Evolutionary conservation across 306 rosid genomes (phyloP).

Genomic region (Cucumis melo): DNA sequence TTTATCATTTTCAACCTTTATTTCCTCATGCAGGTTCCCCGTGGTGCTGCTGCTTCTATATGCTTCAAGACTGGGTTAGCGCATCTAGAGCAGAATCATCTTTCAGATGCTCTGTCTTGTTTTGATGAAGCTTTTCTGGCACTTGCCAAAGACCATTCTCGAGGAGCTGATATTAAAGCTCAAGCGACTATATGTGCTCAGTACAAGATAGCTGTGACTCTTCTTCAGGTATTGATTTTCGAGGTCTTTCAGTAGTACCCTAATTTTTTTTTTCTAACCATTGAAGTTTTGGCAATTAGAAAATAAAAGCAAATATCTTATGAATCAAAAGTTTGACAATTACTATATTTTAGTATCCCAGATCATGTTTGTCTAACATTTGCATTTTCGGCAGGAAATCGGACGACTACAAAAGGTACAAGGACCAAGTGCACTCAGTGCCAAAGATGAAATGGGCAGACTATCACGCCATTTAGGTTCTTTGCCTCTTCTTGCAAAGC

Average conservation of each 20-base stretch:
- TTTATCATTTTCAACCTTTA: neutral
- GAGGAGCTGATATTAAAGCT: constrained; percentile 93
- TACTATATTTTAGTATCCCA: neutral
- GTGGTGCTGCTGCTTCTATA: constrained; percentile 73
- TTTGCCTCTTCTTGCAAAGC: constrained; percentile 88
- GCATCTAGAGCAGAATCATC: constrained; percentile 93
- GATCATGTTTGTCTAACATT: neutral
- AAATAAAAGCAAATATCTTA: neutral
- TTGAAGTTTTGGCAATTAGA: neutral
- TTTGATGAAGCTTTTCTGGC: constrained; percentile 92
- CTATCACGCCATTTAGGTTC: constrained; percentile 95
- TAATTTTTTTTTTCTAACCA: neutral
- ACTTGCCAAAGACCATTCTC: constrained; percentile 85
- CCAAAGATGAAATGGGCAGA: constrained; percentile 97
- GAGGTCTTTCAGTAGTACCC: neutral
- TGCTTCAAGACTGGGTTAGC: constrained; percentile 95
- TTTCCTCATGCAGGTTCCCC: constrained; percentile 67
- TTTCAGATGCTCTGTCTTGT: constrained; percentile 90
- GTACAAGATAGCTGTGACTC: constrained; percentile 89
- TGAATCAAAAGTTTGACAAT: neutral
- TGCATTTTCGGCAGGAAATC: constrained; percentile 55
- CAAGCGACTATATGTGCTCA: constrained; percentile 98
- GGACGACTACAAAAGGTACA: constrained; percentile 84
- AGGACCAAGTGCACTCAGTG: constrained; percentile 86
- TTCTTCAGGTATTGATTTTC: constrained; percentile 52